A percentile compares a stretch with the other conserved stretches of the same genome.
These are phyloP conservation scores for Cutaneotrichosporon cutaneum DNA, from an alignment of 1,284 basidiomycete genomes.

Conservation along the genomic window DNA sequence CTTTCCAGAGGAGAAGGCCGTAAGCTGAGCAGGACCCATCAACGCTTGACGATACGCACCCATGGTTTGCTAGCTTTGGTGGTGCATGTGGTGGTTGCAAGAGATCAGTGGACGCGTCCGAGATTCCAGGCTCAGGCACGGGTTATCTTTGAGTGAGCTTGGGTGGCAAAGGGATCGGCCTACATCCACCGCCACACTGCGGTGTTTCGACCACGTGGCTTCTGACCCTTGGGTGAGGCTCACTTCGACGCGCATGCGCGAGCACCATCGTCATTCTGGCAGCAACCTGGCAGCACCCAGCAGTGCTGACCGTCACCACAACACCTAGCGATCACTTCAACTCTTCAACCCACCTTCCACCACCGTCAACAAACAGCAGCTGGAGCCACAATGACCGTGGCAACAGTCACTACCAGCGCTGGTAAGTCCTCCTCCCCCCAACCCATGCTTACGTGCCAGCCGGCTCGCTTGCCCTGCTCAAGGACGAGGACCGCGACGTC, in stretches of 20 bases:
- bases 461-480: constrained; percentile 83
- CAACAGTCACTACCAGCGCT: constrained; percentile 45
- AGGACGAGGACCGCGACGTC: constrained; percentile 75
- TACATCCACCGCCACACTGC: background rate
- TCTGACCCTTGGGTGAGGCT: background rate
- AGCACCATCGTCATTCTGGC: constrained; percentile 8
- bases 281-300: background rate
- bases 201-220: constrained; percentile 7
- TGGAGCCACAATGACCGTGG: constrained; percentile 39
- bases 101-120: background rate
- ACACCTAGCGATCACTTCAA: background rate
- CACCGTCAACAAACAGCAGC: constrained; percentile 9
- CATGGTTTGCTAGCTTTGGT: background rate
- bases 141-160: background rate
- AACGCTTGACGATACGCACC: background rate
- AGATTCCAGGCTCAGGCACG: constrained; percentile 1
- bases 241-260: constrained; percentile 7
- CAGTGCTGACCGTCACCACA: no score
- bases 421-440: constrained; percentile 23
- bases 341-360: background rate
- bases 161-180: background rate
- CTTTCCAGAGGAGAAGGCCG: no score
- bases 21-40: background rate
- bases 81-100: background rate
- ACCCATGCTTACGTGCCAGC: constrained; percentile 55